These are phyloP conservation scores for Pichia cabralensis DNA, from an alignment of 805 yeast genomes.

Conservation along the genomic window DNA sequence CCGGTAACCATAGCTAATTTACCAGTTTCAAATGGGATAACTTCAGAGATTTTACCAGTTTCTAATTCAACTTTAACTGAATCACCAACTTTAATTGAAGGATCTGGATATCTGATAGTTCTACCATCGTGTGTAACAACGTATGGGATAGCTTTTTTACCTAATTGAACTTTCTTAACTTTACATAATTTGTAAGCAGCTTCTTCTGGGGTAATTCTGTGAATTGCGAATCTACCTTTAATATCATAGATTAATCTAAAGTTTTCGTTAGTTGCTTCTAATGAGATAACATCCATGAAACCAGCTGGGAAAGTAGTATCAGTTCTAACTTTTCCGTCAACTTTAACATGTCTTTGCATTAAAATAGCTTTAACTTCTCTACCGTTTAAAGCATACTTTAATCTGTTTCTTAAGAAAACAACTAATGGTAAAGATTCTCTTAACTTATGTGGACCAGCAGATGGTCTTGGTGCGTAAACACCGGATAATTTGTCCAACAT, in stretches of 20 bases:
- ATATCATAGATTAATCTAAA: constrained; percentile 98
- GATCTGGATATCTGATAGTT: constrained; percentile 99
- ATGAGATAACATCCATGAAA: constrained; percentile 96
- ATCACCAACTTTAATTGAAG: constrained; percentile 92
- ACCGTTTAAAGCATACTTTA: constrained; percentile 98
- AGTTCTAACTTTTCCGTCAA: constrained; percentile 99
- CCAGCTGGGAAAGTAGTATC: constrained; percentile 99
- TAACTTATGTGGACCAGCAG: constrained; percentile 99
- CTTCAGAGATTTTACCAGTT: constrained; percentile 86
- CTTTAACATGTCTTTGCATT: constrained; percentile 97
- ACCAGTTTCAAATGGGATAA: constrained; percentile 88
- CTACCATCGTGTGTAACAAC: constrained; percentile 99
- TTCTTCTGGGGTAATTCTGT: constrained; percentile 99
- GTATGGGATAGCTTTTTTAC: constrained; percentile 98
- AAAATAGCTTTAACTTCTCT: constrained; percentile 97
- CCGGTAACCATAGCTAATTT: constrained; percentile 89
- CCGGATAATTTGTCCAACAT: constrained; percentile 99
- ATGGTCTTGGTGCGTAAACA: constrained; percentile 98
- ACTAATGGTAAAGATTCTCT: constrained; percentile 97
- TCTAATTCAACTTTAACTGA: constrained; percentile 95
- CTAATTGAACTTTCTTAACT: constrained; percentile 96
- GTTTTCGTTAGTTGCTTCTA: constrained; percentile 98
- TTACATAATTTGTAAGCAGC: constrained; percentile 96
- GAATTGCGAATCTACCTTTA: constrained; percentile 98
- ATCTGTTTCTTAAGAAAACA: constrained; percentile 95